Percentiles rank a stretch among this genome's conserved stretches.
Evolutionary conservation across 805 yeast genomes (phyloP).

Genomic region (Lipomyces yamanashiensis): DNA sequence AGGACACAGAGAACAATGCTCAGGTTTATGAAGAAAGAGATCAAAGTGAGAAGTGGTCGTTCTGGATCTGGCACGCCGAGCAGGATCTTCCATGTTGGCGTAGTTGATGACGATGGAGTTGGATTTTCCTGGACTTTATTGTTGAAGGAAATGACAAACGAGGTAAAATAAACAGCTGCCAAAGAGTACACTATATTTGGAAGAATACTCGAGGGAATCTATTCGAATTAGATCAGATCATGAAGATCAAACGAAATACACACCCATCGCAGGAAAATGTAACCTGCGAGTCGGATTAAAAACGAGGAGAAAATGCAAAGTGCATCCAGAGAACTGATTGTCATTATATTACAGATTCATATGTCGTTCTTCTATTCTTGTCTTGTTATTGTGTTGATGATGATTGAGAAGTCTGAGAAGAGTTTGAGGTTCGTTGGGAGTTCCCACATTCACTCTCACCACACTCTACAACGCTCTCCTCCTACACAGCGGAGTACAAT

Average conservation of each 20-base stretch:
- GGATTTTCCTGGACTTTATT: not conserved
- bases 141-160: conserved; percentile 13
- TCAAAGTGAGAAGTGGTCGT: conserved; percentile 8
- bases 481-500: not conserved
- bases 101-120: not conserved
- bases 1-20: conserved; percentile 10
- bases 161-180: conserved; percentile 15
- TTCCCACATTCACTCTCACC: too few species aligned
- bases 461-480: not conserved
- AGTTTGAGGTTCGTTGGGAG: too few species aligned
- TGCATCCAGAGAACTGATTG: not conserved
- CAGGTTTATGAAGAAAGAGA: conserved; percentile 20
- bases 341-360: not conserved
- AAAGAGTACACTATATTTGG: conserved; percentile 20
- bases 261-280: conserved; percentile 34
- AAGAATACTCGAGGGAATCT: conserved; percentile 27
- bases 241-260: not conserved
- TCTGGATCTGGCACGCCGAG: conserved; percentile 18
- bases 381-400: not conserved
- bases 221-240: not conserved
- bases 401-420: not conserved
- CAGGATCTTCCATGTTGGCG: conserved; percentile 8
- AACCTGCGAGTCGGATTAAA: conserved; percentile 16
- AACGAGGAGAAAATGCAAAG: conserved; percentile 13
- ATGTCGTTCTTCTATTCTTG: not conserved